Conservation (phyloP, 139 green algal genomes). For the Helicosporidium sp. region DNA sequence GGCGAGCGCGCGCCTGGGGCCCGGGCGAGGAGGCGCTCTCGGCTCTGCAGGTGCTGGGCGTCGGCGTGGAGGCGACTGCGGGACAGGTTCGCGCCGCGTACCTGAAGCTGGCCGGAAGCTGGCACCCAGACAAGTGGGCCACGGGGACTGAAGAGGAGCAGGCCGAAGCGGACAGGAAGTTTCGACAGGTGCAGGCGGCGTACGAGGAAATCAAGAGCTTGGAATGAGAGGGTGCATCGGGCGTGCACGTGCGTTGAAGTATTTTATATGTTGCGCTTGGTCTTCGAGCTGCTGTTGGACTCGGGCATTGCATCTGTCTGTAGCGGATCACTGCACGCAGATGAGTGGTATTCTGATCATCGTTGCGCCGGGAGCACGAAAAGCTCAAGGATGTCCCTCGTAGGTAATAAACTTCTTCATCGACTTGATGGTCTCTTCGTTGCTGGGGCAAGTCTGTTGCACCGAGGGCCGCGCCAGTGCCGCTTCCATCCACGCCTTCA, state of each 20-base stretch:
- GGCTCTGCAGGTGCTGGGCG: conserved; percentile 5
- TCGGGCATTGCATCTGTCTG: too few species aligned
- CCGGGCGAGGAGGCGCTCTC: too few species aligned
- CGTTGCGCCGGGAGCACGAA: too few species aligned
- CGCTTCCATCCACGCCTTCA: conserved; percentile 9
- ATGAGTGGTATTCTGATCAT: too few species aligned
- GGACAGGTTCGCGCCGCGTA: conserved; percentile 27
- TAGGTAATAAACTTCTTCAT: background rate
- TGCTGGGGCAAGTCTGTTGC: conserved; percentile 3
- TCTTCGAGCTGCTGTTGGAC: too few species aligned
- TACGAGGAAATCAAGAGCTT: conserved; percentile 9
- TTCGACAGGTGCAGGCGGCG: conserved; percentile 14
- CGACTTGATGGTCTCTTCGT: conserved; percentile 1
- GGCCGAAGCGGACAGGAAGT: conserved; percentile 10
- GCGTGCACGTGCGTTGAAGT: too few species aligned
- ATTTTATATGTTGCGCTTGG: too few species aligned
- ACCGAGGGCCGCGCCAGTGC: conserved; percentile 8
- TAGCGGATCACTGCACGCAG: too few species aligned
- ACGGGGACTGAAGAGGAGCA: background rate
- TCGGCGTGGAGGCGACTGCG: background rate
- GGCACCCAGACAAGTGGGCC: conserved; percentile 38
- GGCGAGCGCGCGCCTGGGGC: too few species aligned
- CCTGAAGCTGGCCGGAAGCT: conserved; percentile 16
- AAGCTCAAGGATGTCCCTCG: background rate
- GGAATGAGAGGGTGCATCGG: too few species aligned